A percentile compares a stretch with the other conserved stretches of the same genome.
These are phyloP conservation scores for Prosopis cineraria DNA, from an alignment of 306 rosid species.

Conservation along the genomic window DNA sequence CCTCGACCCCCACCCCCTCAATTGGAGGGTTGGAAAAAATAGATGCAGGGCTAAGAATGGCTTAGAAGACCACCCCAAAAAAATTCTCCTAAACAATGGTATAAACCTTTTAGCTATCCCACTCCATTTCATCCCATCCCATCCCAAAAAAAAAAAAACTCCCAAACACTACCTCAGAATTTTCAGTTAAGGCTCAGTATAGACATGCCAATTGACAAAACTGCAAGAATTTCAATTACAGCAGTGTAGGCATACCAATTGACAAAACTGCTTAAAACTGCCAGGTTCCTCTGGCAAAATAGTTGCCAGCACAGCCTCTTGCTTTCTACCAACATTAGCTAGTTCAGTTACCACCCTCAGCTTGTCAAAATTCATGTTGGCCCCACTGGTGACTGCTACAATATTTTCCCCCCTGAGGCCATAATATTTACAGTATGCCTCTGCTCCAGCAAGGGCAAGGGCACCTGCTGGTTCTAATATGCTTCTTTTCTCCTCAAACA, in stretches of 20 bases:
- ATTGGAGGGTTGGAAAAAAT: too few species aligned
- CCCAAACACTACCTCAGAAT: too few species aligned
- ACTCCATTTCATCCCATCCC: too few species aligned
- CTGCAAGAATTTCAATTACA: neutral
- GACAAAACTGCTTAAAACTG: constrained; percentile 79
- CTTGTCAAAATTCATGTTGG: constrained; percentile 98
- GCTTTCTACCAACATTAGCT: constrained; percentile 92
- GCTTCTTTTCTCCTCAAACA: constrained; percentile 97
- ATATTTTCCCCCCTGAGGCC: constrained; percentile 81
- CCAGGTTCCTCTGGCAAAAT: constrained; percentile 81
- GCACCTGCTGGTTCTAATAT: constrained; percentile 99
- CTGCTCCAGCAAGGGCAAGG: constrained; percentile 97
- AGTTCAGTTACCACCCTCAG: constrained; percentile 88
- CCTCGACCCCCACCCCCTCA: too few species aligned
- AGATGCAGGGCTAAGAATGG: too few species aligned
- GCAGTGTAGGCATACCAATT: constrained; percentile 61
- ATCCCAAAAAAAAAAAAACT: too few species aligned
- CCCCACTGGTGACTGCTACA: constrained; percentile 90
- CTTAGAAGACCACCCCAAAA: too few species aligned
- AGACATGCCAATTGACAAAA: neutral
- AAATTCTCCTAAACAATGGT: too few species aligned
- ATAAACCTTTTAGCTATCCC: too few species aligned
- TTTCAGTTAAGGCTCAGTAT: neutral
- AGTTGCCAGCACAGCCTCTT: constrained; percentile 89
- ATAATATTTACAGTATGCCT: constrained; percentile 95